Evolutionary conservation across 768 basidiomycete species (phyloP), one percentile per base, ranked within the genome.

Genomic region (Sistotremastrum suecicum): DNA sequence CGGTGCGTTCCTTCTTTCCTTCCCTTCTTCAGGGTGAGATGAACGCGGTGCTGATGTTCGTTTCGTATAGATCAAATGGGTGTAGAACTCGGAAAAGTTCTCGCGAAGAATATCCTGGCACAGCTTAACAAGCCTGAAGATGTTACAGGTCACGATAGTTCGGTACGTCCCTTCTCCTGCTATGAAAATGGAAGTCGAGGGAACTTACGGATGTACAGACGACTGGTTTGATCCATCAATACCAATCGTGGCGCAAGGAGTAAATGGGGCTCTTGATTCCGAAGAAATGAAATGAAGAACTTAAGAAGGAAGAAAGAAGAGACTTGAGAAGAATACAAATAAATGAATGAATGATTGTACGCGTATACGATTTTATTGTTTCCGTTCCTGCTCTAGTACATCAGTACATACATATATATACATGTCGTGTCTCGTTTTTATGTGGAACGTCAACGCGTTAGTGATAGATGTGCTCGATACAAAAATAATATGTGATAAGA

Each of bases 71-170:
- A 98, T 63, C 95, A 98, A 79, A 95, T 97, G 92, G 95, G 95
- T 61, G 94, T 98, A 53, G 94, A 98, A 63, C 82, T 98, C 45
- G 92, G 92, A 47, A 98, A 98, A 63, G 86, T 92, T 4, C 76
- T 99, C 39, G 95, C 95, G 1, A 98, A 97, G 78, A 83, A 83
- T 55, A 98, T 99, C 56, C 72, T 98, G 43, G 73, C 78, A 2
- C 91, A 95, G 63, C 79, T 98, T 39, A 77, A 68, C n/a, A 75
- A 71, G 48, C 79, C 87, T 6, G 72, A 68, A 29, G 81, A 90
- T 53, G 87, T 91, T 50, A 72, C 67, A 48, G 86, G 84, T 4
- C 95, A 97, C 57, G 95, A 98, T 58, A 81, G 80, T 56, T 97
- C 91, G 53, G 71, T 71, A 51, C 53, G 68, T 20, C 37, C 30